Evolutionary conservation across 495 filamentous ascomycete species (phyloP), one percentile per base, ranked within the genome.

Genomic region (Penicillium flavigenum): DNA sequence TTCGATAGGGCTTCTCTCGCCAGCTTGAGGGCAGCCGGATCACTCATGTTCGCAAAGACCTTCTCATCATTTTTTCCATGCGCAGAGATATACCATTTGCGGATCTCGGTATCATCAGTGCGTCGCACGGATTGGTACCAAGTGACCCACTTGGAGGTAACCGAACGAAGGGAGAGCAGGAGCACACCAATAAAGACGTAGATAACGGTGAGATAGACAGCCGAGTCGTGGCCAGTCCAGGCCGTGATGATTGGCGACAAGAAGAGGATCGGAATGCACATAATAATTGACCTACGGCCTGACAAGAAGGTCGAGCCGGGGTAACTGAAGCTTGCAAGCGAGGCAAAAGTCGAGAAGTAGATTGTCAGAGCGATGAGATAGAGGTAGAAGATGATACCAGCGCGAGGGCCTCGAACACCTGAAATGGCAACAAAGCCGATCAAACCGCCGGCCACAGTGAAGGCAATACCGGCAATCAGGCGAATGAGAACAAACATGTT

Each of bases 401-500:
- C 65, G 4, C 66, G 70, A 50, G 73, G 67, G 6, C 74, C 63
- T 26, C 69, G 71, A 43, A 71, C 64, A 24, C 67, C 62, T 12
- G 74, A 66, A 43, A 84, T 72, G 26, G 72, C 68, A 44, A 83
- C 68, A 52, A 86, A 79, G 1, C 76, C 82, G 19, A 81, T 60
- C 20, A 82, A 63, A 8, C 78, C 79, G 47, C 64, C 67, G 5
- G 73, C 76, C 16, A 82, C 49, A 8, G 77, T 78, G 53, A 86
- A 77, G 6, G 81, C 79, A 50, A 86, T 69, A 47, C 83, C 83
- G n/a, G 79, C 82, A 61, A 83, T 75, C 16, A 86, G 66, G 26
- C 83, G 74, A 24, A 80, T 82, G 2, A 85, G 67, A 14, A 86
- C 76, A 54, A 85, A 85, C 74, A 84, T 80, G 48, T 84, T 85